Evolutionary conservation across 1,284 basidiomycete species (phyloP).

Genomic region (Inonotus hispidus): DNA sequence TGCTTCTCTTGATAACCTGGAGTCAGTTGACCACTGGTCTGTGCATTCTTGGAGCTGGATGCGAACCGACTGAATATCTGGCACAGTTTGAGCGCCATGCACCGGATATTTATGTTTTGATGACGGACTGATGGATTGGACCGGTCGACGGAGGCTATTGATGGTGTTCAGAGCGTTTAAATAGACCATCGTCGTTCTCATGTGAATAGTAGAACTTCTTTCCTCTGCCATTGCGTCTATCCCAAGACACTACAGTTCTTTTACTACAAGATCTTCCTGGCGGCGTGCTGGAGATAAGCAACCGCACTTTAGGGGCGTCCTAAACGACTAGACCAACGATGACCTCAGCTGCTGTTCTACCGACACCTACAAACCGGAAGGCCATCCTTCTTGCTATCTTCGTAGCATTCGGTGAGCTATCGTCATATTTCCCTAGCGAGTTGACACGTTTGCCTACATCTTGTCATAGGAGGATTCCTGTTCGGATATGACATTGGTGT

Average conservation of each 20-base stretch:
- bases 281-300: not conserved
- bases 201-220: not conserved
- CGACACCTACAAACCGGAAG: slow-evolving; percentile 45
- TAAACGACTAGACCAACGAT: not conserved
- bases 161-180: not conserved
- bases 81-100: not conserved
- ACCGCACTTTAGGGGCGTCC: not conserved
- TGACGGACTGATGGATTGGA: not conserved
- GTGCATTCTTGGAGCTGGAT: not conserved
- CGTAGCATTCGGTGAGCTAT: slow-evolving; percentile 41
- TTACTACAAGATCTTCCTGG: no score
- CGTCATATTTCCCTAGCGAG: not conserved
- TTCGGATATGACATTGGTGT: slow-evolving; percentile 73
- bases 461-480: slow-evolving; percentile 33
- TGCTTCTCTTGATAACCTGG: not conserved
- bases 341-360: not conserved
- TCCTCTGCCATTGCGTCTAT: not conserved
- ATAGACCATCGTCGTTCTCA: not conserved
- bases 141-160: not conserved
- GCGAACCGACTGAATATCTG: not conserved
- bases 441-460: slow-evolving; percentile 24
- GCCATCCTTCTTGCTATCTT: slow-evolving; percentile 59
- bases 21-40: slow-evolving; percentile 1
- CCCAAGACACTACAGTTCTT: no score
- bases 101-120: not conserved